These are phyloP conservation scores for Fusarium virguliforme DNA, from an alignment of 2,329 filamentous ascomycete species.

Conservation along the genomic window DNA sequence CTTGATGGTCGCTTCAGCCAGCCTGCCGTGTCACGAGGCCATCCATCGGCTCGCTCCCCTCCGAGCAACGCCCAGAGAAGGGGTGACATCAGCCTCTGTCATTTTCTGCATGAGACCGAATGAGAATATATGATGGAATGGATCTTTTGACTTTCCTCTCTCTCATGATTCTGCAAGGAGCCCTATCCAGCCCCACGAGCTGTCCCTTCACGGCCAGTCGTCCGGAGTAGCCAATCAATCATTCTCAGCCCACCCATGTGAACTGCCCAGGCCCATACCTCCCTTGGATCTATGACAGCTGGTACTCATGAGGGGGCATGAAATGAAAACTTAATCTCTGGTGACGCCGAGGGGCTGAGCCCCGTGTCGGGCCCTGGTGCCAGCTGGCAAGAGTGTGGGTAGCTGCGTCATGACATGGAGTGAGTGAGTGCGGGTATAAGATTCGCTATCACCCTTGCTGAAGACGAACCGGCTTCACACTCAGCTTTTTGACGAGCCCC, in stretches of 20 bases:
- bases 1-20: too few relatives aligned
- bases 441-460: too few relatives aligned
- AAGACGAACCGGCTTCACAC: too few relatives aligned
- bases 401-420: too few relatives aligned
- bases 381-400: too few relatives aligned
- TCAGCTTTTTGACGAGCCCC: too few relatives aligned
- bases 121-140: neutral
- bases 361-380: too few relatives aligned
- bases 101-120: too few relatives aligned
- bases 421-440: too few relatives aligned
- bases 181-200: neutral
- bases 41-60: neutral
- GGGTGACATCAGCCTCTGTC: neutral
- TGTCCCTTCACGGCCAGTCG: neutral
- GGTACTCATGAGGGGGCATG: neutral
- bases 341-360: neutral
- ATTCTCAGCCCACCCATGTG: neutral
- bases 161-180: neutral
- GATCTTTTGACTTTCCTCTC: neutral
- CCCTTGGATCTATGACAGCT: neutral
- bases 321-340: neutral
- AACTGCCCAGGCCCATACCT: neutral
- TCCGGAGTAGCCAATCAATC: slow-evolving; percentile 1
- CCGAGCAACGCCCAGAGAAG: neutral
- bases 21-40: too few relatives aligned